These are phyloP conservation scores for Cystobasidium pallidum DNA, from an alignment of 1,284 basidiomycete genomes.

Conservation along the genomic window DNA sequence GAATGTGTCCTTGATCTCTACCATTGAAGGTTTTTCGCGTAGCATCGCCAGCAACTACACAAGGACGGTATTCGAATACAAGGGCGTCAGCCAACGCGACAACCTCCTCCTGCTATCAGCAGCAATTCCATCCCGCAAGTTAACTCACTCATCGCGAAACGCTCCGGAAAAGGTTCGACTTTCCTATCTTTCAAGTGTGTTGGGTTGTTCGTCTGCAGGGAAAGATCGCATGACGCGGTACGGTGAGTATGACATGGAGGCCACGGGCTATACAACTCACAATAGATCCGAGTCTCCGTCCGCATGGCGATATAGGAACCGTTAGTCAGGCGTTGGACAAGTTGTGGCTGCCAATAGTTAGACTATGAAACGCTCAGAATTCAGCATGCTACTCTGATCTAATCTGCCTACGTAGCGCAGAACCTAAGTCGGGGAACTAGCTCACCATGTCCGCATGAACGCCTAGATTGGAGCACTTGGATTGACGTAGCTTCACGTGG, in stretches of 20 bases:
- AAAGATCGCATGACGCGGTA: too few relatives aligned
- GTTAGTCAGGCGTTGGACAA: conserved; percentile 18
- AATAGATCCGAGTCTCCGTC: conserved; percentile 35
- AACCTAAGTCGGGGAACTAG: not conserved
- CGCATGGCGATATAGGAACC: conserved; percentile 34
- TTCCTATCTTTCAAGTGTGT: conserved; percentile 7
- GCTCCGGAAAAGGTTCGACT: conserved; percentile 37
- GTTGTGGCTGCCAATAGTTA: conserved; percentile 27
- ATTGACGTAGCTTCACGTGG: conserved; percentile 11
- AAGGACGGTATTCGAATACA: too few relatives aligned
- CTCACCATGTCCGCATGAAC: conserved; percentile 31
- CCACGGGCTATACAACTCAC: not conserved
- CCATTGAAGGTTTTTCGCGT: conserved; percentile 13
- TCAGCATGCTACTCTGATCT: not conserved
- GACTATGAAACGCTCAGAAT: not conserved
- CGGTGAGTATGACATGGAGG: too few relatives aligned
- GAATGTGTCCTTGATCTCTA: conserved; percentile 22
- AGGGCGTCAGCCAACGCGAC: too few relatives aligned
- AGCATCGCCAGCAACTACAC: conserved; percentile 31
- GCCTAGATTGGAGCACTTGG: conserved; percentile 17
- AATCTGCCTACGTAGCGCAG: too few relatives aligned
- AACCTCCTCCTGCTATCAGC: too few relatives aligned
- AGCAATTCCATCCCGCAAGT: too few relatives aligned
- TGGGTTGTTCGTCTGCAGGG: conserved; percentile 14
- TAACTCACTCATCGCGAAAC: conserved; percentile 24